Base-by-base conservation (phyloP, 1,284 basidiomycete genomes). In the Puccinia horiana region DNA sequence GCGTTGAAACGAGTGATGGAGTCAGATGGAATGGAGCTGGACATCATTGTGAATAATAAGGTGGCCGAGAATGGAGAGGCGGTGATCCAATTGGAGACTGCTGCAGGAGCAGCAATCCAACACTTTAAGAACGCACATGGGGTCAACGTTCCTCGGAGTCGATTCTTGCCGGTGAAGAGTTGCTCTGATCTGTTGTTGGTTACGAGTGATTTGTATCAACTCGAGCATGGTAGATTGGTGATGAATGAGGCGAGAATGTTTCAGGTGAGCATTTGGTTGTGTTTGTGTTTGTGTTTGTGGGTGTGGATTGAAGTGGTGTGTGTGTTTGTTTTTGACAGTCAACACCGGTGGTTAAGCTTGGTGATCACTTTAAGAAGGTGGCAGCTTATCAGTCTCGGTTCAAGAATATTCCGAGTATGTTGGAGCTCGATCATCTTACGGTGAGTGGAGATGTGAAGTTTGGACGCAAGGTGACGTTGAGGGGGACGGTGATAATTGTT, bases 101-200 rank as follows among this genome's bases (percentile, higher is more conserved):
- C 97, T 72, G 94, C 96, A 79, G 96, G 96, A 89, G 95, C 95
- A 40, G 96, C 95, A 65, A 97, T 99, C 90, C 98, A 98, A 90
- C 95, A 96, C 88, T 96, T 97, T 90, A 92, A 91, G 47, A 92
- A 93, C 86, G 95, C 93, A 11, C 95, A 96, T 87, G 97, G 97
- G 85, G 93, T 99, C 89, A 99, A 99, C 88, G 97, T 99, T 32
- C 96, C 97, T 79, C 93, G 97, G 84, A 93, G 92, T 84, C 94
- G 97, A 83, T 98, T 99, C 94, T 90, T 99, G 87, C 96, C 97
- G 83, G 97, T 96, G 85, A 88, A 94, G 94, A 86, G 84, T 76
- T 87, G 87, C 84, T 87, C 87, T 2, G 88, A 88, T 84, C 89
- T 98, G 85, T 90, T 98, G 44, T 90, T 98, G 85, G 97, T 98